Evolutionary conservation across 192 early-diverging fungal genomes (phyloP).

Genomic region (Umbelopsis sp.): DNA sequence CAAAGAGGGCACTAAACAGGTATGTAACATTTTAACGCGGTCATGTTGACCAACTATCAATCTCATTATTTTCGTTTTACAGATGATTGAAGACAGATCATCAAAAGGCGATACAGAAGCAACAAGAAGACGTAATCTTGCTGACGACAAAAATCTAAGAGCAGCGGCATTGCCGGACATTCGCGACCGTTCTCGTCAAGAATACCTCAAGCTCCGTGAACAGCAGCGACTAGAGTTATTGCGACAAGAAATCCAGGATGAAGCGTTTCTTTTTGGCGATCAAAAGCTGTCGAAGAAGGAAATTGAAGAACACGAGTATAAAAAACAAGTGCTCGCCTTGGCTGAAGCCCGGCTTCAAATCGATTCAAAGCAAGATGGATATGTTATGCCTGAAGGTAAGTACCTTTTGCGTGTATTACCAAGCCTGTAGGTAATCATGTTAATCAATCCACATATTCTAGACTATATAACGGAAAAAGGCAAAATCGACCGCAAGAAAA

Average conservation of each 20-base stretch:
- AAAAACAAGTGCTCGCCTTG: conserved; percentile 80
- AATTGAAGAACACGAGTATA: conserved; percentile 74
- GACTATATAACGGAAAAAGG: conserved; percentile 99
- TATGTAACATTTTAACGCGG: conserved; percentile 33
- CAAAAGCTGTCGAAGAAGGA: conserved; percentile 81
- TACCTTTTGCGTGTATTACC: not conserved
- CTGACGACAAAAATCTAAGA: conserved; percentile 76
- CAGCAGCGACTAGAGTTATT: conserved; percentile 77
- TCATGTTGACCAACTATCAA: not conserved
- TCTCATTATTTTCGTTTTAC: not conserved
- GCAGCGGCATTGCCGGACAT: conserved; percentile 70
- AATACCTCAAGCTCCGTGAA: conserved; percentile 89
- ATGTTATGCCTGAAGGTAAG: conserved; percentile 75
- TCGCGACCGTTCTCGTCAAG: conserved; percentile 86
- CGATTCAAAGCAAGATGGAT: conserved; percentile 80
- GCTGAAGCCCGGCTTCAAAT: conserved; percentile 84
- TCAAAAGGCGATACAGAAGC: conserved; percentile 68
- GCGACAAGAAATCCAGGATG: conserved; percentile 80
- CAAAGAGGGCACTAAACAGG: conserved; percentile 74
- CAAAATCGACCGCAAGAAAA: conserved; percentile 94
- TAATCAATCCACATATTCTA: conserved; percentile 5
- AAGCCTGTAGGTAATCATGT: not conserved
- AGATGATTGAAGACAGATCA: conserved; percentile 72
- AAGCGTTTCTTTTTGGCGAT: conserved; percentile 78
- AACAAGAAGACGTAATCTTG: conserved; percentile 72